Evolutionary conservation across 2,329 filamentous ascomycete species (phyloP), one percentile per base, ranked within the genome.

Genomic region (Ophiostoma ips): DNA sequence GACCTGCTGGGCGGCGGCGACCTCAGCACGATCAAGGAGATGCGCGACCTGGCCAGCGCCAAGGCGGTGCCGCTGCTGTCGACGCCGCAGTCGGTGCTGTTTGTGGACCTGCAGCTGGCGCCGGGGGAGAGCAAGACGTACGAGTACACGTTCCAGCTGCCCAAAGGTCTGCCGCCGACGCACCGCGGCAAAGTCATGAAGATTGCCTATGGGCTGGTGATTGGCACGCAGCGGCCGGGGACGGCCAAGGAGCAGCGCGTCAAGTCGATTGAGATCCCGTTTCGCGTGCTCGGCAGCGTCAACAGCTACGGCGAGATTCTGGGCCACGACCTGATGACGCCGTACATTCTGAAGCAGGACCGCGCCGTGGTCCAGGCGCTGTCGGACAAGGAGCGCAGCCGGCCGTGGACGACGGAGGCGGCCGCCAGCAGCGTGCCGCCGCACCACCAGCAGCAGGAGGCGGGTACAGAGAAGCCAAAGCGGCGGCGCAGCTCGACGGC

Each of bases 151-250:
- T 95, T 95, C 63, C 83, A 77, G 41, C 68, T 98, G 49, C 92
- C 92, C 1, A 82, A 81, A 60, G 90, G 90, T 0, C 68, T 98
- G n/a, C 92, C 92, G 19, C 90, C 92, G 7, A 87, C 81, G 13
- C 87, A 96, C 63, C 84, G 84, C 58, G 92, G 92, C 11, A 89
- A 92, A 61, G 87, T 87, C 1, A 92, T 95, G 61, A 96, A 96
- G 66, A 89, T 95, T 46, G 78, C 81, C 2, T 98, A 98, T 67
- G 86, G 85, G 62, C 71, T 98, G 12, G 81, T 94, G 10, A 86
- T 98, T 55, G 90, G 90, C 41, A 95, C 90, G 0, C 92, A 98
- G 64, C 74, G 89, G 55, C 81, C 86, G 1, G 87, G 86, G 10
- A 84, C 41, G 0, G 74, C 77, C 21, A 84, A 80, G 57, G 85